Conservation (phyloP, 2,329 filamentous ascomycete genomes). For the Clonostachys sp. region DNA sequence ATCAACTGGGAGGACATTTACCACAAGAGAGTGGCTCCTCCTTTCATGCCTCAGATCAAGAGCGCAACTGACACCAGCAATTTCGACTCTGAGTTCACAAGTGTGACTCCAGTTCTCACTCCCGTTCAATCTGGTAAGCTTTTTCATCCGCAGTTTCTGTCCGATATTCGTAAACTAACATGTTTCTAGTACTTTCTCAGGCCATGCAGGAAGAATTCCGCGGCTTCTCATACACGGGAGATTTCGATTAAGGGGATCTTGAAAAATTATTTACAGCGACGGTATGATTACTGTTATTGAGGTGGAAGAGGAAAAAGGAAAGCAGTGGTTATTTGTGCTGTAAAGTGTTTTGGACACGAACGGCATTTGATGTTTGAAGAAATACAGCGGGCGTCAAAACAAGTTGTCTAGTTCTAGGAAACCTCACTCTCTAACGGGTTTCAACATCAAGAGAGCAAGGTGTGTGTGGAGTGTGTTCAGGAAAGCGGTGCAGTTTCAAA, state of each 20-base stretch:
- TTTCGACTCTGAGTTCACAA: conserved; percentile 98
- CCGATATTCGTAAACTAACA: conserved; percentile 14
- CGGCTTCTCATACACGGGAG: conserved; percentile 94
- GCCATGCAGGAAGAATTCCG: conserved; percentile 99
- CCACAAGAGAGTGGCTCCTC: conserved; percentile 84
- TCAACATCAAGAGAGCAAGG: too few relatives aligned
- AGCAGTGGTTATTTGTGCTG: too few relatives aligned
- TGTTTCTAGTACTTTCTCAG: conserved; percentile 78
- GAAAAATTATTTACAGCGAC: neutral
- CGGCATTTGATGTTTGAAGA: too few relatives aligned
- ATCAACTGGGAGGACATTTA: conserved; percentile 99
- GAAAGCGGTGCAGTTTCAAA: too few relatives aligned
- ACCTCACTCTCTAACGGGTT: too few relatives aligned
- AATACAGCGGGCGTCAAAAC: neutral
- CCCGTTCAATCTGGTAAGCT: conserved; percentile 92
- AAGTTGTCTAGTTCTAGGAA: neutral
- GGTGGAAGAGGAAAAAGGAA: too few relatives aligned
- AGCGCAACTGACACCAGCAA: conserved; percentile 98
- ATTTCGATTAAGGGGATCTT: conserved; percentile 62
- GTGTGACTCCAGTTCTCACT: conserved; percentile 93
- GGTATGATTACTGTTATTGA: too few relatives aligned
- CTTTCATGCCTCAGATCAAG: conserved; percentile 86
- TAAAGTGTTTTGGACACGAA: too few relatives aligned
- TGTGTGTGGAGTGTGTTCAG: too few relatives aligned
- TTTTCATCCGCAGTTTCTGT: neutral